Conservation (phyloP, 2,329 filamentous ascomycete genomes). For the Sphaerulina vaccinii region DNA sequence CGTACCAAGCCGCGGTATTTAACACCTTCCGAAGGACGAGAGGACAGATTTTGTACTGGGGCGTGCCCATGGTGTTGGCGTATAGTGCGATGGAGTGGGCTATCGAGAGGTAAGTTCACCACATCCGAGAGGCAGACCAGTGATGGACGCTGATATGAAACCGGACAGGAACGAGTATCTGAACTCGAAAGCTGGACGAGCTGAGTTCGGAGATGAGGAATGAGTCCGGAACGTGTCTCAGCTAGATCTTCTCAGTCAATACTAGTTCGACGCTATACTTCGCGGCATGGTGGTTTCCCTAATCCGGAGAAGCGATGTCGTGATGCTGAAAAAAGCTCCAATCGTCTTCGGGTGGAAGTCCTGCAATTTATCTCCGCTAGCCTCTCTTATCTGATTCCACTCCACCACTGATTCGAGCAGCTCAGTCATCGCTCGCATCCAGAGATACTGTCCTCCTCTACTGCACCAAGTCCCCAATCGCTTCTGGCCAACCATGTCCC, state of each 20-base stretch:
- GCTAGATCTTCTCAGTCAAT: no score
- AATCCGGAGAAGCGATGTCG: no score
- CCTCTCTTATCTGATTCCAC: no score
- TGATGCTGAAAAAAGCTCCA: no score
- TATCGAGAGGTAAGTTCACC: conserved; percentile 69
- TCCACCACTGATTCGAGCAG: no score
- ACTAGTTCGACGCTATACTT: no score
- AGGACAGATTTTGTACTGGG: conserved; percentile 84
- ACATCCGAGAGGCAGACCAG: background rate
- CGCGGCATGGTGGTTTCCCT: no score
- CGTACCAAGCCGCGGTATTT: conserved; percentile 81
- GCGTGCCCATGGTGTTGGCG: conserved; percentile 71
- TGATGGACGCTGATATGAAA: conserved; percentile 9
- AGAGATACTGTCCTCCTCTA: conserved; percentile 28
- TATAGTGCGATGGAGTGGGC: conserved; percentile 92
- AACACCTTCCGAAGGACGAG: conserved; percentile 88
- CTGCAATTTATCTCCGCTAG: no score
- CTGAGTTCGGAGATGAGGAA: conserved; percentile 50
- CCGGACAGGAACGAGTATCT: conserved; percentile 71
- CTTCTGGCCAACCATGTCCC: conserved; percentile 78
- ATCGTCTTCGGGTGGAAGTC: no score
- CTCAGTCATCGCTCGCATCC: no score
- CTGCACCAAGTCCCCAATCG: conserved; percentile 72
- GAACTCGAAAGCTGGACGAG: conserved; percentile 73
- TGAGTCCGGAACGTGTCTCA: no score